These are phyloP conservation scores for Lactifluus subvellereus DNA, from an alignment of 768 basidiomycete genomes.

Conservation along the genomic window DNA sequence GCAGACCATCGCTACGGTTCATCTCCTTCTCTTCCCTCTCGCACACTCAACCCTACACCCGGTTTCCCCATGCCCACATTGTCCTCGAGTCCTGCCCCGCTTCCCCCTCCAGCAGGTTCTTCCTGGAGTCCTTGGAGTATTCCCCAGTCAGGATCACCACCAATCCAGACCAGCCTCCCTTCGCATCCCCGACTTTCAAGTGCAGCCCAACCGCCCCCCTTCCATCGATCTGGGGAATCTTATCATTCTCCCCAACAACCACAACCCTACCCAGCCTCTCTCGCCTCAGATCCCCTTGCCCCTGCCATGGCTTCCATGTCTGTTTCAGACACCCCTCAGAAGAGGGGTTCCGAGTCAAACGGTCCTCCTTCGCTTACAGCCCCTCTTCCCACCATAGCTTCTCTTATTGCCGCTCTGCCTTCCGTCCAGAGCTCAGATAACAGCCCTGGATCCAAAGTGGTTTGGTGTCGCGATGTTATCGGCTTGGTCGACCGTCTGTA, in stretches of 20 bases:
- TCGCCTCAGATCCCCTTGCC: slow-evolving; percentile 13
- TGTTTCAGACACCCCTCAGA: slow-evolving; percentile 27
- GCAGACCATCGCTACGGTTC: slow-evolving; percentile 18
- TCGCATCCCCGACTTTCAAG: slow-evolving; percentile 24
- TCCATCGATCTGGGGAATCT: background rate
- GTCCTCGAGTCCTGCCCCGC: slow-evolving; percentile 1
- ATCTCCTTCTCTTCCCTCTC: slow-evolving; percentile 29
- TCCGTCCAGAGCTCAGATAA: slow-evolving; percentile 49
- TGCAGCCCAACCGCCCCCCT: slow-evolving; percentile 19
- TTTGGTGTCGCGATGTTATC: slow-evolving; percentile 81
- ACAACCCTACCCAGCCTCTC: background rate
- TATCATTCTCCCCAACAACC: background rate
- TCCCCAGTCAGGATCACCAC: slow-evolving; percentile 28
- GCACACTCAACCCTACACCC: slow-evolving; percentile 22
- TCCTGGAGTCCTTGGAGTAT: slow-evolving; percentile 30
- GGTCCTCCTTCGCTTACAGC: slow-evolving; percentile 52
- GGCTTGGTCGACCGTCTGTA: slow-evolving; percentile 60
- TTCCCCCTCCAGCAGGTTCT: slow-evolving; percentile 26
- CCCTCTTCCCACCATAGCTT: slow-evolving; percentile 58
- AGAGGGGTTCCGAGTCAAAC: slow-evolving; percentile 23
- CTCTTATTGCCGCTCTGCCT: slow-evolving; percentile 47
- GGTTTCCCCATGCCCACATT: slow-evolving; percentile 20
- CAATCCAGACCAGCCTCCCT: slow-evolving; percentile 26
- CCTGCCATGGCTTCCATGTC: slow-evolving; percentile 25
- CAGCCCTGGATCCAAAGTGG: slow-evolving; percentile 56